Conservation (phyloP, 1,139 yeast species). For the Tardiomyces digboiensis region DNA sequence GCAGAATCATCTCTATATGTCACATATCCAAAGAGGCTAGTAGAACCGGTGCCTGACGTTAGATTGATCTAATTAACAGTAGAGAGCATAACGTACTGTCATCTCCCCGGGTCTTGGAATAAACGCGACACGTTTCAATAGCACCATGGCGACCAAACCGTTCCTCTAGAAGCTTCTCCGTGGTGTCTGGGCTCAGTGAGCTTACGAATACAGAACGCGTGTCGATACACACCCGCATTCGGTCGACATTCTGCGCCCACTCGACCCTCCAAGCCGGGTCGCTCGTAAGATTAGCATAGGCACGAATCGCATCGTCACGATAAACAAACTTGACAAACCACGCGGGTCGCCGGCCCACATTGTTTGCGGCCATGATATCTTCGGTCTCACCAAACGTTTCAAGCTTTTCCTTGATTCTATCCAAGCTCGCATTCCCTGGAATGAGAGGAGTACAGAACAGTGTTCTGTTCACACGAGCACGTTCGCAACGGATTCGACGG, state of each 20-base stretch:
- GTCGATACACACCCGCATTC: slow-evolving; percentile 37
- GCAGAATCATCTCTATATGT: slow-evolving; percentile 45
- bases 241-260: slow-evolving; percentile 71
- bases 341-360: slow-evolving; percentile 25
- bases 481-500: slow-evolving; percentile 75
- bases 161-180: slow-evolving; percentile 43
- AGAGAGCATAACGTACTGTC: no score
- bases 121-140: slow-evolving; percentile 30
- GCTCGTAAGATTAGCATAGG: slow-evolving; percentile 61
- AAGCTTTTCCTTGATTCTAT: slow-evolving; percentile 32
- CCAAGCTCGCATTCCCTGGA: neutral
- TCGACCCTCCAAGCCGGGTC: slow-evolving; percentile 48
- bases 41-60: neutral
- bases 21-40: slow-evolving; percentile 62
- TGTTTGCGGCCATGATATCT: slow-evolving; percentile 35
- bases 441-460: slow-evolving; percentile 32
- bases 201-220: slow-evolving; percentile 70
- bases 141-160: slow-evolving; percentile 63
- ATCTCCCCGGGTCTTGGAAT: no score
- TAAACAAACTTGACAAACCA: slow-evolving; percentile 82
- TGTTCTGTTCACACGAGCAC: slow-evolving; percentile 86
- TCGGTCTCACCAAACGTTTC: slow-evolving; percentile 66
- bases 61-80: neutral
- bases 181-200: slow-evolving; percentile 47
- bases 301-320: slow-evolving; percentile 86